Evolutionary conservation across 2,329 filamentous ascomycete species (phyloP), one percentile per base, ranked within the genome.

Genomic region (Fusarium verrucosum): DNA sequence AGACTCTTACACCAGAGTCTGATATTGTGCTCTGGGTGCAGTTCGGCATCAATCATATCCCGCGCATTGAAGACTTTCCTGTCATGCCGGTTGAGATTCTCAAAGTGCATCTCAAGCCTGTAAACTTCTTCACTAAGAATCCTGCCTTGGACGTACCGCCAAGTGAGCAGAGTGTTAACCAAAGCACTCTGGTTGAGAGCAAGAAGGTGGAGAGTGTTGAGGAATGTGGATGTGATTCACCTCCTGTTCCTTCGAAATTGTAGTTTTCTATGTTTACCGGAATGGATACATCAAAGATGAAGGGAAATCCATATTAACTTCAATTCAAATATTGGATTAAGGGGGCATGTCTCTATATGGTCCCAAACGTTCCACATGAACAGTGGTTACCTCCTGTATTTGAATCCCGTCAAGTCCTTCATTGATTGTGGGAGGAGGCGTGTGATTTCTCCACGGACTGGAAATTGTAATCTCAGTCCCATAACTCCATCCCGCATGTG

Each of bases 1-100:
- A 73, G 26, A 71, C 73, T 58, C 76, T 96, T 68, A 90, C 90
- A 42, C 89, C 96, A 77, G 90, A 88, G 3, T 67, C 55, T 25
- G 91, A 96, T 73, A 79, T 96, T 3, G 76, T 82, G 2, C 55
- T 84, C 0, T 85, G 82, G 82, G 78, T 75, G 13, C 79, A 82
- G 8, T 83, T 82, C 51, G 80, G 81, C 3, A 71, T 83, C 28
- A 83, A 81, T 13, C 81, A 83, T 51, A 81, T 82, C 30, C 81
- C 81, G 0, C 72, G 81, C 1, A 77, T 82, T 2, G 81, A 83
- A 61, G 81, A 83, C 50, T 83, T 81, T 77, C 81, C 81, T 2
- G 81, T 83, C 13, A 83, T 83, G 67, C 67, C 67, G 1, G 65
- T 69, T 1, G 68, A 70, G 50, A 58, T 65, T 19, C 33, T 65